phyloP scores from a whole-genome alignment of 306 rosid species.

The Morella rubra region DNA sequence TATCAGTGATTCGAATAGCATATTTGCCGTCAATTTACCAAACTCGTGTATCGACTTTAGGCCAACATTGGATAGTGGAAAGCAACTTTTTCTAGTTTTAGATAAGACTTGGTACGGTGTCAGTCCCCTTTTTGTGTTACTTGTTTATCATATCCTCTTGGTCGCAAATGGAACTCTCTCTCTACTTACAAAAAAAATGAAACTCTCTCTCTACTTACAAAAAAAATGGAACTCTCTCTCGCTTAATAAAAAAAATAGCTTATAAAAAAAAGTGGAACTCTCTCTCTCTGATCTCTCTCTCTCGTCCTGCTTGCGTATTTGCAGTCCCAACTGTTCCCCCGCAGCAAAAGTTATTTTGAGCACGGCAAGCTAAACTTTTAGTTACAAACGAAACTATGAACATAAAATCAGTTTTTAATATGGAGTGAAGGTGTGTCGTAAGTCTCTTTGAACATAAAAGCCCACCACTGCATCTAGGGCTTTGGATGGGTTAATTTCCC shows the following conservation, averaged over 20 bases:
- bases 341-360: no score
- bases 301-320: not conserved
- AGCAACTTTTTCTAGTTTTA: slow-evolving; percentile 39
- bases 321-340: no score
- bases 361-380: no score
- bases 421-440: not conserved
- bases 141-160: slow-evolving; percentile 22
- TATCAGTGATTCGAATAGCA: slow-evolving; percentile 73
- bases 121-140: slow-evolving; percentile 25
- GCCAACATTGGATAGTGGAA: slow-evolving; percentile 67
- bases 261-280: no score
- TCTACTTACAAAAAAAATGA: no score
- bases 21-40: slow-evolving; percentile 40
- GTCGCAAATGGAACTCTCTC: no score
- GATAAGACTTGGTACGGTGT: slow-evolving; percentile 40
- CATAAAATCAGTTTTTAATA: no score
- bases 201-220: no score
- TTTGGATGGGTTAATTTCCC: not conserved
- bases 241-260: no score
- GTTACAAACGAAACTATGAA: no score
- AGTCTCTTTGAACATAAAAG: slow-evolving; percentile 3
- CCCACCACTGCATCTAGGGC: not conserved
- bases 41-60: slow-evolving; percentile 31
- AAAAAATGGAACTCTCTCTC: no score
- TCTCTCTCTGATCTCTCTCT: not conserved